These are phyloP conservation scores for Arabidopsis thaliana DNA, from an alignment of 345 rosid species.

Conservation along the genomic window TAIR10.1 NC_003070.9:17422001-17422500, in stretches of 20 bases:
- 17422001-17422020: too few species aligned
- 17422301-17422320: slow-evolving; percentile 45
- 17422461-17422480: neutral
- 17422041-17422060: too few species aligned
- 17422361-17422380: slow-evolving; percentile 27
- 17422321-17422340: slow-evolving; percentile 46
- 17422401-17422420: slow-evolving; percentile 28
- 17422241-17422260: slow-evolving; percentile 33
- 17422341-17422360: slow-evolving; percentile 29
- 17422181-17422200: neutral
- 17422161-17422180: slow-evolving; percentile 9
- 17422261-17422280: slow-evolving; percentile 44
- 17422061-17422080: too few species aligned
- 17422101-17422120: too few species aligned
- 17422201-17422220: slow-evolving; percentile 14
- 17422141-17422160: neutral
- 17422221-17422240: slow-evolving; percentile 43
- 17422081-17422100: too few species aligned
- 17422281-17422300: slow-evolving; percentile 49
- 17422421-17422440: slow-evolving; percentile 16
- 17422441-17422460: slow-evolving; percentile 25
- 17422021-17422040: too few species aligned
- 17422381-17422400: slow-evolving; percentile 15
- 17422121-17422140: too few species aligned
- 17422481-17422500: too few species aligned